Conservation (phyloP, 306 rosid species). For the Casuarina equisetifolia region DNA sequence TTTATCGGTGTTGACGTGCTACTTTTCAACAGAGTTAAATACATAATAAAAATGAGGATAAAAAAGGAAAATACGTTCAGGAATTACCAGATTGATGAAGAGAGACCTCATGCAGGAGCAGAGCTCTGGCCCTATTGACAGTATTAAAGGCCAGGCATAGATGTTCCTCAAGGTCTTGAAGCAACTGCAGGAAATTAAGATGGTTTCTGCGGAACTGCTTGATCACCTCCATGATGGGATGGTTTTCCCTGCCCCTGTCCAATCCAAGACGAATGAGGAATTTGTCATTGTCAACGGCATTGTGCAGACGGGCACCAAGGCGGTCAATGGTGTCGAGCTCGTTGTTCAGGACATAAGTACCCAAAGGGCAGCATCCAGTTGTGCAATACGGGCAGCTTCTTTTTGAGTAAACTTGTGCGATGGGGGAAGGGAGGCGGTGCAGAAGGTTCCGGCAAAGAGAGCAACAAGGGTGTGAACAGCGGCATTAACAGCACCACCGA, state of each 20-base stretch:
- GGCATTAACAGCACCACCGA: slow-evolving; percentile 12
- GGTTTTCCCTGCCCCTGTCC: slow-evolving; percentile 50
- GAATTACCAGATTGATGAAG: slow-evolving; percentile 33
- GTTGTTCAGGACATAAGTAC: slow-evolving; percentile 40
- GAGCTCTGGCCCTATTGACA: slow-evolving; percentile 57
- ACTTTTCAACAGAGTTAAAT: slow-evolving; percentile 15
- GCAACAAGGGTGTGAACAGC: slow-evolving; percentile 39
- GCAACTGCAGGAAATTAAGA: slow-evolving; percentile 36
- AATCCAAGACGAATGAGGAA: slow-evolving; percentile 42
- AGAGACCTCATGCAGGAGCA: slow-evolving; percentile 45
- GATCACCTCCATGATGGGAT: slow-evolving; percentile 59
- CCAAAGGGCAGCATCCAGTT: slow-evolving; percentile 61
- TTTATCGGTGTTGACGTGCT: neutral
- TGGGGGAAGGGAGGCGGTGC: slow-evolving; percentile 30
- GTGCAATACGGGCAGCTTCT: slow-evolving; percentile 32
- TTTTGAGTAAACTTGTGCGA: slow-evolving; percentile 1
- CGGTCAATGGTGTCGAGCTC: slow-evolving; percentile 56
- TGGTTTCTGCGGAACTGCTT: slow-evolving; percentile 49
- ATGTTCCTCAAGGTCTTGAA: slow-evolving; percentile 55
- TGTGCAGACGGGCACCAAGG: slow-evolving; percentile 50
- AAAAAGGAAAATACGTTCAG: neutral
- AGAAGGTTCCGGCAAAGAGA: slow-evolving; percentile 28
- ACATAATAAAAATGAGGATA: slow-evolving; percentile 15
- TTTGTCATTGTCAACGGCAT: slow-evolving; percentile 54
- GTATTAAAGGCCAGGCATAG: slow-evolving; percentile 46